Evolutionary conservation across 306 rosid genomes (phyloP), one percentile per base, ranked within the genome.

Genomic region (Quercus rubra): DNA sequence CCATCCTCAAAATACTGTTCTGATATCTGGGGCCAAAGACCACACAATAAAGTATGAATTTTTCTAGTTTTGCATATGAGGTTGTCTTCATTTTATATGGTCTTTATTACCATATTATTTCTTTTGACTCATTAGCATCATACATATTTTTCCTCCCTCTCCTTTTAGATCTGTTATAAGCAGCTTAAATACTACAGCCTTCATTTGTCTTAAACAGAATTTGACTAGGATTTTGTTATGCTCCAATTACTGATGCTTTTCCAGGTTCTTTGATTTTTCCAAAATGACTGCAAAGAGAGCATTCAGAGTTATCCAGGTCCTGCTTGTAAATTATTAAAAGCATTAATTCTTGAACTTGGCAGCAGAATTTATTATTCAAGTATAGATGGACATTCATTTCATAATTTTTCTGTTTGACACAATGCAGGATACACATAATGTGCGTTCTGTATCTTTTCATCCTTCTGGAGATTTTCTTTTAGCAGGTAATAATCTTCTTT

Each of bases 391-490:
- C 27, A 19, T 81, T 78, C 61, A 41, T 64, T 66, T 19, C 18
- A 68, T 73, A 67, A 75, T 43, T 33, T 78, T 57, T 78, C 66
- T 15, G 5, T 19, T 31, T 75, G 56, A 28, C 62, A 80, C 74
- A 74, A 67, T 74, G 84, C 87, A 94, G 97, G 98, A 94, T 85
- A 90, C 98, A 1, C 97, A 91, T 83, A 94, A 94, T 75, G 98
- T 94, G 82, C 95, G 97, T 20, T 94, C 97, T 20, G 91, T 94
- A 61, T 87, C 93, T 30, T 90, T 92, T 83, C 98, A 94, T 85
- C 97, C 98, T 38, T 92, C 98, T 17, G 98, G 98, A 62, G 97
- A 94, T 78, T 92, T 91, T 90, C 86, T 94, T 73, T 79, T 92
- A 79, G 97, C 97, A 55, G 98, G 98, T 92, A 86, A 73, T 43